Percentiles rank a stretch among this genome's conserved stretches.
Conservation (phyloP, 495 filamentous ascomycete species). For the Baudoinia panamericana region DNA sequence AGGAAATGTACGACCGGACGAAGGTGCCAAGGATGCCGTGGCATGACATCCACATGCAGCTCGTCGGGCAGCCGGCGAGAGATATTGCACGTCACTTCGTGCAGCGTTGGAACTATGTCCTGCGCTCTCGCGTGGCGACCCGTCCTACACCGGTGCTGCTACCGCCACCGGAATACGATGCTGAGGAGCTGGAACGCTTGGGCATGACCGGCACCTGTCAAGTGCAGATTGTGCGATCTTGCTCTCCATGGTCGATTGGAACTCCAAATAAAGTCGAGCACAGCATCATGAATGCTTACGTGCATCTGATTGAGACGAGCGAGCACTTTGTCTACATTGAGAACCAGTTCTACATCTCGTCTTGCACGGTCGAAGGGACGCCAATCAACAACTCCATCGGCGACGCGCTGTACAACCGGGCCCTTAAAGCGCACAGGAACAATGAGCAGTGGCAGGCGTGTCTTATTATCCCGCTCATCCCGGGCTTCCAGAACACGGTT, state of each 20-base stretch:
- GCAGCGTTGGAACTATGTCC: slow-evolving; percentile 97
- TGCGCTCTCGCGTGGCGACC: slow-evolving; percentile 86
- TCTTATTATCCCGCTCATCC: slow-evolving; percentile 89
- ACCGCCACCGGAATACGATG: slow-evolving; percentile 81
- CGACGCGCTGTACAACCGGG: slow-evolving; percentile 86
- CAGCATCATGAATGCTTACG: slow-evolving; percentile 92
- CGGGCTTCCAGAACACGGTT: slow-evolving; percentile 95
- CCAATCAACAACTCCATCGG: slow-evolving; percentile 89
- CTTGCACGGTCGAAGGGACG: slow-evolving; percentile 72
- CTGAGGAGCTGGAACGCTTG: slow-evolving; percentile 70
- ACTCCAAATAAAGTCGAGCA: slow-evolving; percentile 69
- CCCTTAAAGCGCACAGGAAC: slow-evolving; percentile 69
- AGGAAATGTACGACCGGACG: slow-evolving; percentile 95
- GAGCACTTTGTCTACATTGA: slow-evolving; percentile 99
- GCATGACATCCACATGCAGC: slow-evolving; percentile 98
- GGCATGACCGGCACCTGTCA: slow-evolving; percentile 90
- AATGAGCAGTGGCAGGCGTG: slow-evolving; percentile 89
- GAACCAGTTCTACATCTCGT: slow-evolving; percentile 98
- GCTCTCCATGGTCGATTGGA: slow-evolving; percentile 81
- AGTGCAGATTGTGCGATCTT: slow-evolving; percentile 86
- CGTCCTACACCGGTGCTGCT: slow-evolving; percentile 87
- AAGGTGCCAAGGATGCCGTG: slow-evolving; percentile 90
- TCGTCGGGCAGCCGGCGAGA: slow-evolving; percentile 88
- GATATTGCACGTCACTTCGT: slow-evolving; percentile 95
- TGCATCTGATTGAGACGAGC: slow-evolving; percentile 84